Evolutionary conservation across 2,329 filamentous ascomycete species (phyloP), one percentile per base, ranked within the genome.

Genomic region (Elsinoe necatrix): DNA sequence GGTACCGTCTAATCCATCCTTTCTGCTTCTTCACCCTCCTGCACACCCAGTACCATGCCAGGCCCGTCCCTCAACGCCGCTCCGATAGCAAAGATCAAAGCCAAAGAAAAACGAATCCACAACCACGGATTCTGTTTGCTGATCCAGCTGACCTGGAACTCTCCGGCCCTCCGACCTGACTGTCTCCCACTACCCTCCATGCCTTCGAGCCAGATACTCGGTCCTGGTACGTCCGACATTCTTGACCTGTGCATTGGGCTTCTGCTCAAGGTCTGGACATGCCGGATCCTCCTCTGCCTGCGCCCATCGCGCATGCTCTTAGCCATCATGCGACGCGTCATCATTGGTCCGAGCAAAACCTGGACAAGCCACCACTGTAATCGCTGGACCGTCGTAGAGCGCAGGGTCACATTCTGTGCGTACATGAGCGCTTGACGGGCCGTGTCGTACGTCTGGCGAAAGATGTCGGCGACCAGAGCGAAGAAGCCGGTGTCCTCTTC

Each of bases 101-200:
- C 73, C 51, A 77, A 63, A 8, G 71, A 74, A 61, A 78, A 77
- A 59, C 73, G 75, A 34, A 75, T 65, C 75, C 75, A 78, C 35
- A 76, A 63, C 57, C 66, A 68, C 7, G 74, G 66, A 34, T 64
- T 68, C 43, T 68, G 63, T 55, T 64, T 62, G 7, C 31, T 35
- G 23, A 59, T 51, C 48, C 56, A 52, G 29, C 37, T 52, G 20
- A 45, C 45, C 34, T 50, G 56, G 18, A 57, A 31, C 43, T 54
- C 34, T 16, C 25, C 48, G 12, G 21, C 37, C 31, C 21, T 34
- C 9, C 31, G n/a, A 16, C 54, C 41, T 35, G 41, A 34, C 23
- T 12, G 14, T 18, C 42, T 48, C 12, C 29, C 11, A 9, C 20
- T 39, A n/a, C 56, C 29, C 16, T 57, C 34, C 16, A 34, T 48